A percentile compares a stretch with the other conserved stretches of the same genome.
Evolutionary conservation across 192 early-diverging fungal genomes (phyloP).

Genomic region (Entomortierella lignicola): DNA sequence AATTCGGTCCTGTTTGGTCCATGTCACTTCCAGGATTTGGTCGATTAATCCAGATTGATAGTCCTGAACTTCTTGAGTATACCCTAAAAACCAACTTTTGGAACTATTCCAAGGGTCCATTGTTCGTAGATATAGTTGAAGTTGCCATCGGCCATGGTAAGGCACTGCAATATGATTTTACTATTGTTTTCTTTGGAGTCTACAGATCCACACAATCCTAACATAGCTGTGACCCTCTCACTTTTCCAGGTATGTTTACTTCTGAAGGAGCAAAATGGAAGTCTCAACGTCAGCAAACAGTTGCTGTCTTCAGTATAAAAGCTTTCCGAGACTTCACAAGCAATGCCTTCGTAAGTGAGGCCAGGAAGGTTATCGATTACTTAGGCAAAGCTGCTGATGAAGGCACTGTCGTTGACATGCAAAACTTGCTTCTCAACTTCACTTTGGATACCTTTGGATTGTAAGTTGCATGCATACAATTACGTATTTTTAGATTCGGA

Average conservation of each 20-base stretch:
- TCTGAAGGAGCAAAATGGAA: slow-evolving; percentile 14
- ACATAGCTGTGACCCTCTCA: too few relatives aligned
- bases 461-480: background rate
- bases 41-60: slow-evolving; percentile 10
- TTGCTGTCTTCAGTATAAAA: slow-evolving; percentile 9
- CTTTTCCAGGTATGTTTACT: slow-evolving; percentile 1
- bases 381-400: slow-evolving; percentile 17
- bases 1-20: slow-evolving; percentile 26
- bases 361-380: slow-evolving; percentile 8
- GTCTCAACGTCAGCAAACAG: background rate
- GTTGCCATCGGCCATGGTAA: slow-evolving; percentile 1
- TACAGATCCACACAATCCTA: background rate
- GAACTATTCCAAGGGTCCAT: background rate
- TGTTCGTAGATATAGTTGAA: background rate
- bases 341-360: slow-evolving; percentile 10
- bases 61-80: slow-evolving; percentile 6
- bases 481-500: background rate
- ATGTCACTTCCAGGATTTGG: slow-evolving; percentile 14
- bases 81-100: slow-evolving; percentile 14
- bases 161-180: background rate
- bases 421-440: slow-evolving; percentile 48
- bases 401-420: slow-evolving; percentile 42
- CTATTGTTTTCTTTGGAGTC: background rate
- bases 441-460: slow-evolving; percentile 31
- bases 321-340: slow-evolving; percentile 22